Percentiles rank a stretch among this genome's conserved stretches.
Conservation (phyloP, 176 grass and related monocot species). For the sorghum (Sorghum bicolor) region DNA sequence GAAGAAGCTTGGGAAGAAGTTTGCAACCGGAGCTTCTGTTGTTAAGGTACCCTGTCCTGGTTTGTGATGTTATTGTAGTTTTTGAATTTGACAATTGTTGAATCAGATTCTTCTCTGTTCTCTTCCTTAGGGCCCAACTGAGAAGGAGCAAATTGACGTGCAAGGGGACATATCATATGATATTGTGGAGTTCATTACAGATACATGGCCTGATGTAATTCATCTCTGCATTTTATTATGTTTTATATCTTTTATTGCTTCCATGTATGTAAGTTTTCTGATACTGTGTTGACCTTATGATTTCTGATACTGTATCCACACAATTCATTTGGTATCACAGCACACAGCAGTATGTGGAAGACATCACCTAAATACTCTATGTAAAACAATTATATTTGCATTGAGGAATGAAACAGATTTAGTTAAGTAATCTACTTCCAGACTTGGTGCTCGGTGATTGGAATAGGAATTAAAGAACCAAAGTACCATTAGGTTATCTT, state of each 20-base stretch:
- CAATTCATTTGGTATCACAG: not conserved
- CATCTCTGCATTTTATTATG: constrained; percentile 17
- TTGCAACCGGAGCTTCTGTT: constrained; percentile 98
- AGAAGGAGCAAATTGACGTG: constrained; percentile 99
- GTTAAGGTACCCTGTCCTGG: constrained; percentile 62
- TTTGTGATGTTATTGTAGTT: not conserved
- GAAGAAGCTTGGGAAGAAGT: constrained; percentile 98
- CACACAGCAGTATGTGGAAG: not conserved
- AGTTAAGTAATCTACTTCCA: not conserved
- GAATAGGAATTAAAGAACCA: not conserved
- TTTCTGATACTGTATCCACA: not conserved
- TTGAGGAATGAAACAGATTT: not conserved
- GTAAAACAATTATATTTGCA: not conserved
- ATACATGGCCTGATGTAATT: constrained; percentile 96
- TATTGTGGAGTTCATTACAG: constrained; percentile 91
- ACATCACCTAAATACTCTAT: not conserved
- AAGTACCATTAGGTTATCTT: not conserved
- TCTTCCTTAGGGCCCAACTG: constrained; percentile 76
- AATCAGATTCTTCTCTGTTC: not conserved
- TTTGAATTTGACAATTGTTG: constrained; percentile 1
- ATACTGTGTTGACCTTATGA: not conserved
- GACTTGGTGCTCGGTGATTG: not conserved
- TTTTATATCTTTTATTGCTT: not conserved
- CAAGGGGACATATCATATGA: constrained; percentile 99
- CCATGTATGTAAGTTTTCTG: not conserved